These are phyloP conservation scores for Aspergillus cristatus DNA, from an alignment of 495 filamentous ascomycete species.

Conservation along the genomic window DNA sequence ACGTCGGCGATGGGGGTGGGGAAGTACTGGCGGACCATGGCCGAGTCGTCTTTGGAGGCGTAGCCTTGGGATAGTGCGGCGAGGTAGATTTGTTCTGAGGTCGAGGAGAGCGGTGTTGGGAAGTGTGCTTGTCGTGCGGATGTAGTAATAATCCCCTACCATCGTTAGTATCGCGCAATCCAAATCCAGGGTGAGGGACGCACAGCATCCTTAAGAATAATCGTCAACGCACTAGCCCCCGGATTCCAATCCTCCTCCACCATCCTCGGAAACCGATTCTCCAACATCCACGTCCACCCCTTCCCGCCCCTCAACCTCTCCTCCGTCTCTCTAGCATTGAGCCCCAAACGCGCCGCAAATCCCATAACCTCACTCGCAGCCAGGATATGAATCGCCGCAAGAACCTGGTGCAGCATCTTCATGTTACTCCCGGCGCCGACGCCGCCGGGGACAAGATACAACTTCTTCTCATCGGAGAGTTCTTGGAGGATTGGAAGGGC, in stretches of 20 bases:
- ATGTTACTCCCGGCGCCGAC: constrained; percentile 75
- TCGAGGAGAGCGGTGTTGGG: constrained; percentile 60
- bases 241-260: constrained; percentile 57
- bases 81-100: constrained; percentile 63
- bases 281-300: constrained; percentile 76
- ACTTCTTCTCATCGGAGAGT: constrained; percentile 51
- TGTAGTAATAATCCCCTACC: constrained; percentile 63
- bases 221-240: constrained; percentile 57
- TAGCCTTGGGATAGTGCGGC: constrained; percentile 50
- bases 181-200: constrained; percentile 4
- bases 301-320: constrained; percentile 49
- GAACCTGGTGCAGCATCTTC: constrained; percentile 80
- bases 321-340: constrained; percentile 51
- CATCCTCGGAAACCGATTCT: constrained; percentile 63
- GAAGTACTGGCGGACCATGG: constrained; percentile 54
- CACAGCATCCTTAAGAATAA: constrained; percentile 72
- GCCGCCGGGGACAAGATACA: constrained; percentile 66
- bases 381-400: constrained; percentile 68
- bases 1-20: constrained; percentile 31
- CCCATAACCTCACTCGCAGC: constrained; percentile 66
- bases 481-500: constrained; percentile 52
- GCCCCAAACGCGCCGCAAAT: constrained; percentile 56
- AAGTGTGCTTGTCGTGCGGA: constrained; percentile 52
- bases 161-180: background rate
- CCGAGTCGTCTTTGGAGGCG: constrained; percentile 59